Conservation (phyloP, 1,284 basidiomycete species). For the Ceratorhiza oryzae-sativae region DNA sequence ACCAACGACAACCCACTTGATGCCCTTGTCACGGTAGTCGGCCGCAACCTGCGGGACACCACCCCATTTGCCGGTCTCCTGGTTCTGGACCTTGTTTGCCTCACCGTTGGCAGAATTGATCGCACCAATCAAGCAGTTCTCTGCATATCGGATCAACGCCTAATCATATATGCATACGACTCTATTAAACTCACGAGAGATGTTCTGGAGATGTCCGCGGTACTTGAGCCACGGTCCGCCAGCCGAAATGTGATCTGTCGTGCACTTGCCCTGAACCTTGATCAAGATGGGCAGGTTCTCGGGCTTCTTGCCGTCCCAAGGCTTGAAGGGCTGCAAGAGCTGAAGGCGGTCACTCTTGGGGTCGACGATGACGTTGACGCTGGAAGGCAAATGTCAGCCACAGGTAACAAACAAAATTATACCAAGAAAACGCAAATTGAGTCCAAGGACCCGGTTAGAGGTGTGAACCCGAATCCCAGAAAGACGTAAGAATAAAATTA, state of each 20-base stretch:
- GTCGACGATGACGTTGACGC: conserved; percentile 86
- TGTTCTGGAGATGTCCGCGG: conserved; percentile 98
- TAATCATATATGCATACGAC: background rate
- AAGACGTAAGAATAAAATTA: background rate
- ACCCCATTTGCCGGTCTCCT: conserved; percentile 85
- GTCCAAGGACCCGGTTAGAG: background rate
- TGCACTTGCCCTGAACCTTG: conserved; percentile 99
- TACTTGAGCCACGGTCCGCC: conserved; percentile 99
- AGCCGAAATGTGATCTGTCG: conserved; percentile 89
- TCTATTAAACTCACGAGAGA: conserved; percentile 70
- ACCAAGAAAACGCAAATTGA: background rate
- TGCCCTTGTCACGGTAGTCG: conserved; percentile 86
- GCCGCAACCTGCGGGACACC: conserved; percentile 86
- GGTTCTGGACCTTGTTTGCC: conserved; percentile 96
- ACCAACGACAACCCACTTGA: conserved; percentile 94
- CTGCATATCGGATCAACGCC: conserved; percentile 50
- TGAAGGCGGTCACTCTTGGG: conserved; percentile 95
- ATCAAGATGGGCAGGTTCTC: conserved; percentile 91
- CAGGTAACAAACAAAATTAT: background rate
- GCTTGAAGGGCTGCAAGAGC: conserved; percentile 87
- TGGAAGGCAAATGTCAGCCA: conserved; percentile 41
- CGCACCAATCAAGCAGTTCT: conserved; percentile 97
- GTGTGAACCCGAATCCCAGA: background rate
- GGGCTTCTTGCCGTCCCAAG: conserved; percentile 94
- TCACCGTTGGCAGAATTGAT: conserved; percentile 95